Evolutionary conservation across 352 stramenopile genomes (phyloP).

Genomic region (Globisporangium uncinulatum): DNA sequence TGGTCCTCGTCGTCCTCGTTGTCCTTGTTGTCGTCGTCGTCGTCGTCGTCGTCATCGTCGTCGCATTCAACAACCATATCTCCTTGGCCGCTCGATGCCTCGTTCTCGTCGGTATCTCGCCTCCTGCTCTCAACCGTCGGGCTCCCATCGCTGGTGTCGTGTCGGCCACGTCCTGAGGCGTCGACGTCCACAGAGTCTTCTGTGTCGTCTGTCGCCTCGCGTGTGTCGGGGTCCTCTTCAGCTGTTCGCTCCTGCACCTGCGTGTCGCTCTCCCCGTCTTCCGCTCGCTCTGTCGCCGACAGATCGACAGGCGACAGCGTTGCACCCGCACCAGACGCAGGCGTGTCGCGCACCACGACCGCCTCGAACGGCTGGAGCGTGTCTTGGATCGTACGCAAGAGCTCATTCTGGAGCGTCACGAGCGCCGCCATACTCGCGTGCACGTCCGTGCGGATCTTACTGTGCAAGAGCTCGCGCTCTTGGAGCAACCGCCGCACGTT

Average conservation of each 20-base stretch:
- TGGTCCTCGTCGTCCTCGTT: conserved; percentile 16
- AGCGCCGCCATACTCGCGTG: conserved; percentile 48
- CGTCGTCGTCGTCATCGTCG: conserved; percentile 5
- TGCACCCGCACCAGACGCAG: no score
- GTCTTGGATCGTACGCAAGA: conserved; percentile 32
- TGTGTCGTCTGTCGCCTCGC: background rate
- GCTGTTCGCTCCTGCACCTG: no score
- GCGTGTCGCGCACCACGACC: background rate
- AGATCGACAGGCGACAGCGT: no score
- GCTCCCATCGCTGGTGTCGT: no score
- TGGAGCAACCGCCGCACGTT: conserved; percentile 42
- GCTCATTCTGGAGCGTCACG: conserved; percentile 38
- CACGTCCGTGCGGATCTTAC: conserved; percentile 36
- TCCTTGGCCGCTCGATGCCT: background rate
- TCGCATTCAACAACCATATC: background rate
- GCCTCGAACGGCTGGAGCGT: conserved; percentile 29
- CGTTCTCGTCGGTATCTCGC: background rate
- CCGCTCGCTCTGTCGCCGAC: background rate
- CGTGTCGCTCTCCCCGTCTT: background rate
- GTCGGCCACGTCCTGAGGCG: no score
- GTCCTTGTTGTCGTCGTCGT: background rate
- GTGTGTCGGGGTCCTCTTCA: background rate
- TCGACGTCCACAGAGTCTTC: no score
- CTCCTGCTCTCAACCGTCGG: no score
- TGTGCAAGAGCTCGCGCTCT: conserved; percentile 43